Evolutionary conservation across 1,284 basidiomycete species (phyloP), one percentile per base, ranked within the genome.

Genomic region (Grifola frondosa): DNA sequence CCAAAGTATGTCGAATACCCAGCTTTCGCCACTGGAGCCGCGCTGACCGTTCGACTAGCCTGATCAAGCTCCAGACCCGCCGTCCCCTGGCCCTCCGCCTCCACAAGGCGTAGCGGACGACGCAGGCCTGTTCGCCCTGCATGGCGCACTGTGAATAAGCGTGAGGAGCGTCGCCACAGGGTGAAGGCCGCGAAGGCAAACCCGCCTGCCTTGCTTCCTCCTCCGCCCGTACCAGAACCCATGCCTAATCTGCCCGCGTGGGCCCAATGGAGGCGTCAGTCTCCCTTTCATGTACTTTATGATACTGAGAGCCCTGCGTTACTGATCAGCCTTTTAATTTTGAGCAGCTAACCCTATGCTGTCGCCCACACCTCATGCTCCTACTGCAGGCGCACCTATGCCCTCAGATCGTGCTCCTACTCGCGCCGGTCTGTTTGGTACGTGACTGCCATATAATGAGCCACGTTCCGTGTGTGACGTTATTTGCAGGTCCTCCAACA

Each of bases 181-280:
- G 58, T 56, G n/a, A 58, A 69, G 44, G 60, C 63, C 12, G n/a
- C n/a, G n/a, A 73, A 73, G 10, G 70, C 74, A 1, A 65, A 71
- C 0, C 63, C 73, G 0, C 62, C 75, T 1, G 59, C 73, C 1
- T 47, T 65, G 1, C 69, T 75, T 0, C 57, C 73, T 1, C 68
- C 75, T 0, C 66, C 70, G 0, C 61, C 72, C n/a, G 67, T 46
- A 1, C 64, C 73, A 10, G 70, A 71, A 6, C 73, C 74, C 0
- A 65, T 70, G 42, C 71, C 75, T 1, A 72, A 77, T 32, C 20
- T 78, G 31, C 85, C 84, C 22, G 75, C 84, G 0, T 88, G 86
- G 86, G 78, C 84, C 1, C 82, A 88, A 53, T 88, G 85, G 86
- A 73, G 81, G 68, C 78, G 79, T 88, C 48, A 51, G 76, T 69